Percentiles rank a stretch among this genome's conserved stretches.
Conservation (phyloP, 441 rosid species). For the Eutrema salsugineum region DNA sequence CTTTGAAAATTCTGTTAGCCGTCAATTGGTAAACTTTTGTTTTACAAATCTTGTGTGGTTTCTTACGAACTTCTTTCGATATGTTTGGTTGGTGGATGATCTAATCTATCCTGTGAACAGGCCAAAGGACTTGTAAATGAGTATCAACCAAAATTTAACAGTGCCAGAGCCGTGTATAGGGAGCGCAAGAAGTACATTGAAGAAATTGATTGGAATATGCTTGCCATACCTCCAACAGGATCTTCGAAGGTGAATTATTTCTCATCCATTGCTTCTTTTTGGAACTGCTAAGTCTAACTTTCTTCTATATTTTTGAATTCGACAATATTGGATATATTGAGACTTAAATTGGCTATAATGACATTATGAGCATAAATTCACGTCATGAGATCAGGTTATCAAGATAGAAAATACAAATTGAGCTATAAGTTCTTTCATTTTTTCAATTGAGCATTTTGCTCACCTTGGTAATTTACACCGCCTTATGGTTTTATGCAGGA, state of each 20-base stretch:
- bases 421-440: background rate
- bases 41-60: background rate
- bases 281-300: background rate
- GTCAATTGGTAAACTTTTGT: constrained; percentile 68
- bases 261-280: constrained; percentile 14
- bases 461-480: background rate
- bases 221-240: constrained; percentile 87
- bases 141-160: constrained; percentile 85
- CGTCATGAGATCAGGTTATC: background rate
- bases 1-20: constrained; percentile 92
- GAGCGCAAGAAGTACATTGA: constrained; percentile 92
- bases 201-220: constrained; percentile 94
- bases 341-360: background rate
- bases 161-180: constrained; percentile 92
- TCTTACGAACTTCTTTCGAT: constrained; percentile 21
- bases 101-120: constrained; percentile 47
- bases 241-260: constrained; percentile 55
- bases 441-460: background rate
- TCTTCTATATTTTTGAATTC: background rate
- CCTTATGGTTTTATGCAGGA: constrained; percentile 52
- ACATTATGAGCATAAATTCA: background rate
- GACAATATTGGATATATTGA: background rate
- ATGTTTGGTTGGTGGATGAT: constrained; percentile 12
- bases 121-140: constrained; percentile 94
- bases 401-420: background rate